Percentiles rank a stretch among this genome's conserved stretches.
These are phyloP conservation scores for Phytophthora syringae DNA, from an alignment of 352 stramenopile species.

Conservation along the genomic window DNA sequence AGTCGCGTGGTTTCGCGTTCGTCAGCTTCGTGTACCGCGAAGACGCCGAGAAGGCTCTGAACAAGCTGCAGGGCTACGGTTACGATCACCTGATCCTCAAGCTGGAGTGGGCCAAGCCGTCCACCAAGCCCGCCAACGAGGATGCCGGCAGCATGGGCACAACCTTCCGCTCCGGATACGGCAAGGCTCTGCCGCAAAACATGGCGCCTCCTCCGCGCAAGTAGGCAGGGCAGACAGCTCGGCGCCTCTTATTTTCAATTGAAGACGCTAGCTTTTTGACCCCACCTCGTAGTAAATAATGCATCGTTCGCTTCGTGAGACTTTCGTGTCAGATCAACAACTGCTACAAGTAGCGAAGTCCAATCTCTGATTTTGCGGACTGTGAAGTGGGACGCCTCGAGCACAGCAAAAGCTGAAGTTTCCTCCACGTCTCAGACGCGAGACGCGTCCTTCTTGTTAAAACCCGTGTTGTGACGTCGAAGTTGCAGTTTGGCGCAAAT, in stretches of 20 bases:
- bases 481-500: slow-evolving; percentile 19
- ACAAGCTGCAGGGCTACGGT: slow-evolving; percentile 97
- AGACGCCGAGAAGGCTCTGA: slow-evolving; percentile 96
- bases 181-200: slow-evolving; percentile 89
- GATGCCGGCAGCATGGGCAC: slow-evolving; percentile 84
- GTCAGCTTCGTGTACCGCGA: slow-evolving; percentile 97
- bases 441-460: slow-evolving; percentile 15
- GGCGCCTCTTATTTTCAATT: background rate
- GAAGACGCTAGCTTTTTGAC: slow-evolving; percentile 9
- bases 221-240: slow-evolving; percentile 42
- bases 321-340: too few relatives aligned
- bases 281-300: slow-evolving; percentile 17
- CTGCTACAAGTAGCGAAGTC: too few relatives aligned
- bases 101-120: slow-evolving; percentile 99
- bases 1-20: slow-evolving; percentile 98
- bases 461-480: background rate
- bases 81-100: slow-evolving; percentile 99
- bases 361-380: too few relatives aligned
- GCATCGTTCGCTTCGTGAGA: background rate
- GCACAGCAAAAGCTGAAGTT: too few relatives aligned
- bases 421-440: slow-evolving; percentile 16
- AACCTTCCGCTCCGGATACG: slow-evolving; percentile 90
- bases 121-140: slow-evolving; percentile 82
- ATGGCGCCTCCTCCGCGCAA: slow-evolving; percentile 80
- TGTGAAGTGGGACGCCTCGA: too few relatives aligned